Evolutionary conservation across 805 yeast species (phyloP).

Genomic region (Ogataea nonfermentans): DNA sequence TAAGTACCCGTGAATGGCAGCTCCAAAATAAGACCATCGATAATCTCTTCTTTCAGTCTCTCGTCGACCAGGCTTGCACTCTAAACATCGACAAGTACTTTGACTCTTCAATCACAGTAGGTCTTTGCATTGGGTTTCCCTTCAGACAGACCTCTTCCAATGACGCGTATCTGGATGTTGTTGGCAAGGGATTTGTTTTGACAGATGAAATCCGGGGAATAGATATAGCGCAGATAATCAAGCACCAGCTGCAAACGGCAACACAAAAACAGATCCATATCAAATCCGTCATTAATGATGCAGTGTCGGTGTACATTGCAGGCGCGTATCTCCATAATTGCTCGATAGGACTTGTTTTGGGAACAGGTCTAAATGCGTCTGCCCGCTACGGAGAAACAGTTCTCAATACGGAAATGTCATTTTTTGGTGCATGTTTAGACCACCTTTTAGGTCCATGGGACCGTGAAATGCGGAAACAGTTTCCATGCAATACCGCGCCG

Average conservation of each 20-base stretch:
- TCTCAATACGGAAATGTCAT: constrained; percentile 53
- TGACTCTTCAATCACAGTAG: constrained; percentile 34
- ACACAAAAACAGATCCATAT: constrained; percentile 37
- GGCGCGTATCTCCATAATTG: constrained; percentile 39
- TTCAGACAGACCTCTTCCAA: constrained; percentile 41
- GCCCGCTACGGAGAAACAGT: constrained; percentile 35
- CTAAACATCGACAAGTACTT: constrained; percentile 15
- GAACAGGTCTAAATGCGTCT: constrained; percentile 66
- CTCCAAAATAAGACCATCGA: constrained; percentile 42
- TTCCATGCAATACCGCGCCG: neutral
- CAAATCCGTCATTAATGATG: constrained; percentile 53
- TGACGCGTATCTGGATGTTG: constrained; percentile 45
- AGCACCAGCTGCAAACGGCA: constrained; percentile 29
- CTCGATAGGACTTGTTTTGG: constrained; percentile 57
- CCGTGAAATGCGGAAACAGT: constrained; percentile 33
- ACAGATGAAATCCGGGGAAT: constrained; percentile 40
- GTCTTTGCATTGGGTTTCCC: constrained; percentile 61
- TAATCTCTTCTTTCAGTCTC: constrained; percentile 40
- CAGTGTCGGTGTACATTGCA: constrained; percentile 62
- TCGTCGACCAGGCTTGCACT: constrained; percentile 39
- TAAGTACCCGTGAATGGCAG: constrained; percentile 35
- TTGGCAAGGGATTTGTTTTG: constrained; percentile 62
- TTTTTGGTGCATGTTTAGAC: constrained; percentile 45
- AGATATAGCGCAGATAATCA: constrained; percentile 44
- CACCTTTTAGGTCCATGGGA: constrained; percentile 38